Evolutionary conservation across 768 basidiomycete species (phyloP).

Genomic region (Amyloporia xantha): DNA sequence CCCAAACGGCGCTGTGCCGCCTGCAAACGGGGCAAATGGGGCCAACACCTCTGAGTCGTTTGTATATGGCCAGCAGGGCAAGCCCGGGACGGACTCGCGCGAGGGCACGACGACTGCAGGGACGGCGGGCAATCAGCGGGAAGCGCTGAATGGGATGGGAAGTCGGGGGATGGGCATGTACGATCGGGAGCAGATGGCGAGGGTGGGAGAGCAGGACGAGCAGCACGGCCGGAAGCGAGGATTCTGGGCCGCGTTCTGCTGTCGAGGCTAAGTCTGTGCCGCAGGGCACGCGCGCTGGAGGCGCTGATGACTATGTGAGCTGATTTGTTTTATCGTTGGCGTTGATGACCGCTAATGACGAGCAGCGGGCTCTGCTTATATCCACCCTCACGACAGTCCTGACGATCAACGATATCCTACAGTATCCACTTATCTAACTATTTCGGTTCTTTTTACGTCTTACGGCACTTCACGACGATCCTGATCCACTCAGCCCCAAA

Average conservation of each 20-base stretch:
- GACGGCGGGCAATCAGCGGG: constrained; percentile 22
- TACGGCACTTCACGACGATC: background rate
- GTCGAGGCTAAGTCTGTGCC: constrained; percentile 42
- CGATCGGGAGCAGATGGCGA: constrained; percentile 57
- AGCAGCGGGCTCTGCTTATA: background rate
- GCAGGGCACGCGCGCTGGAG: constrained; percentile 14
- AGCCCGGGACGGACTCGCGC: constrained; percentile 39
- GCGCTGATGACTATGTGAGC: constrained; percentile 15
- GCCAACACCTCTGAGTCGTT: constrained; percentile 50
- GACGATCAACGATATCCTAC: background rate
- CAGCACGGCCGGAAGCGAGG: constrained; percentile 52
- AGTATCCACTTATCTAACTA: background rate
- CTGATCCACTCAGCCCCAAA: background rate
- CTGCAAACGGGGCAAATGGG: constrained; percentile 37
- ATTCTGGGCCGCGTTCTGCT: constrained; percentile 63
- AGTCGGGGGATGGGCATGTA: constrained; percentile 56
- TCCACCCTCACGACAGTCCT: background rate
- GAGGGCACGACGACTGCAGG: constrained; percentile 43
- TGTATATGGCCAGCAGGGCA: constrained; percentile 53
- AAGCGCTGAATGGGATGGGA: constrained; percentile 31
- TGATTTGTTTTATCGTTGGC: background rate
- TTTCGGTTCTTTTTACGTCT: background rate
- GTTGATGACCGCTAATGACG: background rate
- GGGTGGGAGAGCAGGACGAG: constrained; percentile 54
- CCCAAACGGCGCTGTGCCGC: constrained; percentile 26